Base-by-base conservation (phyloP, 148 eudicot species). In the Euryodendron excelsum region DNA sequence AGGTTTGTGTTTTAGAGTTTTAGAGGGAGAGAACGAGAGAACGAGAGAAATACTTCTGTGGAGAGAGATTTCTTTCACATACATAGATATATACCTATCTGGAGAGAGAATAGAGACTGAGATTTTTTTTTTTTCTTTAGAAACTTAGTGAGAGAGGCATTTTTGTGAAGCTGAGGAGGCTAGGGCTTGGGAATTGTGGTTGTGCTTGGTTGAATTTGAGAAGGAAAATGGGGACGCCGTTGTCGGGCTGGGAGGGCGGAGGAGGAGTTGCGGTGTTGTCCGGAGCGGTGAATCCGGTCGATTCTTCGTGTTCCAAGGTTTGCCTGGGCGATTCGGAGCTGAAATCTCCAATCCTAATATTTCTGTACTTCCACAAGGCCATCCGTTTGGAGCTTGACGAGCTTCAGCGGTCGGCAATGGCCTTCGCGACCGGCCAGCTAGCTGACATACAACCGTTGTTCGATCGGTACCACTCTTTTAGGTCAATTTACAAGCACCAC, bases 301-400 rank as follows among this genome's bases (percentile, higher is more conserved):
- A 87, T 80, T 81, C 85, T 75, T 72, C 90, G n/a, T 4, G 52
- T 0, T 41, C 69, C 10, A 50, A 44, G 28, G 37, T 31, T 6
- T 55, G 81, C 11, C 9, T 50, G n/a, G 82, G 52, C 47, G 34
- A 36, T 73, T 70, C 76, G 56, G 45, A 27, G 65, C 13, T 58
- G 79, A 87, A 89, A 30, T 93, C 99, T 74, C 99, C 99, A 70
- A 91, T 95, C 79, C 79, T 90, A 86, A 90, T 95, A 14, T 95
- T 95, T 77, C 79, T 93, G 80, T 90, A 86, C 77, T 95, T 95
- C 30, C 99, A 95, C 59, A 93, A 95, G 75, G 99, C 99, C n/a
- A 95, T 93, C 33, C 80, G 90, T 66, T 80, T 84, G 2, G 99
- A 93, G 87, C 90, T 95, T 25, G 99, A 93, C 71, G 88, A 86